These are phyloP conservation scores for Phylloporus sp. DNA, from an alignment of 768 basidiomycete species.

Conservation along the genomic window DNA sequence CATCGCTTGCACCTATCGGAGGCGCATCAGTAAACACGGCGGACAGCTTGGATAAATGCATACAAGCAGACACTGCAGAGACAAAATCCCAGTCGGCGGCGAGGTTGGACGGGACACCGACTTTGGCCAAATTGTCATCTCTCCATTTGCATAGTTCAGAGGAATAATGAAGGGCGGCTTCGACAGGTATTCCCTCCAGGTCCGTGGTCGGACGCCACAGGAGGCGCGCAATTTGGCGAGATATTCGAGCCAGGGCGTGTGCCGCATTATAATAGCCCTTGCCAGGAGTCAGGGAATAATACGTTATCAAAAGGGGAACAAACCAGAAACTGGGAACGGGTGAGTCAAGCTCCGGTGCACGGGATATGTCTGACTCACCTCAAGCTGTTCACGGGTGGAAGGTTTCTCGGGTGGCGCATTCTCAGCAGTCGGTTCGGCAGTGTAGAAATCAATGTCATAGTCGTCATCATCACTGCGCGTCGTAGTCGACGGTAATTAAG, in stretches of 20 bases:
- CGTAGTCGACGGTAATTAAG: conserved; percentile 23
- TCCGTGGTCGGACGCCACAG: conserved; percentile 80
- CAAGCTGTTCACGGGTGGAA: conserved; percentile 74
- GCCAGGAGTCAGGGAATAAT: conserved; percentile 6
- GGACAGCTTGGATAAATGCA: conserved; percentile 16
- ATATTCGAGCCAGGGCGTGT: conserved; percentile 78
- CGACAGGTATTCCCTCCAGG: conserved; percentile 70
- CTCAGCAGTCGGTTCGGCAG: conserved; percentile 59
- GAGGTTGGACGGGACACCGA: conserved; percentile 85
- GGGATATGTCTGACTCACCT: conserved; percentile 43
- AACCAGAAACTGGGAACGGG: conserved; percentile 58
- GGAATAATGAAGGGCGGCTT: conserved; percentile 55
- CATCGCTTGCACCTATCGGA: conserved; percentile 68
- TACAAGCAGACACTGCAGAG: conserved; percentile 62
- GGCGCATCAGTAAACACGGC: background rate
- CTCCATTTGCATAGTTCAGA: conserved; percentile 66
- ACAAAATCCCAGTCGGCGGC: conserved; percentile 90
- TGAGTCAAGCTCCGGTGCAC: conserved; percentile 6
- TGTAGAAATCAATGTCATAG: conserved; percentile 88
- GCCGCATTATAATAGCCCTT: conserved; percentile 84
- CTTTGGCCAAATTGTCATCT: conserved; percentile 65
- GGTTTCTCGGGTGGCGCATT: conserved; percentile 47
- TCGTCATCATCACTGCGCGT: conserved; percentile 69
- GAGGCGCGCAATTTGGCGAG: conserved; percentile 75
- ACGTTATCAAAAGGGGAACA: conserved; percentile 23